A percentile compares a stretch with the other conserved stretches of the same genome.
Evolutionary conservation across 148 eudicot species (phyloP).

Genomic region (Chenopodium berlandieri): DNA sequence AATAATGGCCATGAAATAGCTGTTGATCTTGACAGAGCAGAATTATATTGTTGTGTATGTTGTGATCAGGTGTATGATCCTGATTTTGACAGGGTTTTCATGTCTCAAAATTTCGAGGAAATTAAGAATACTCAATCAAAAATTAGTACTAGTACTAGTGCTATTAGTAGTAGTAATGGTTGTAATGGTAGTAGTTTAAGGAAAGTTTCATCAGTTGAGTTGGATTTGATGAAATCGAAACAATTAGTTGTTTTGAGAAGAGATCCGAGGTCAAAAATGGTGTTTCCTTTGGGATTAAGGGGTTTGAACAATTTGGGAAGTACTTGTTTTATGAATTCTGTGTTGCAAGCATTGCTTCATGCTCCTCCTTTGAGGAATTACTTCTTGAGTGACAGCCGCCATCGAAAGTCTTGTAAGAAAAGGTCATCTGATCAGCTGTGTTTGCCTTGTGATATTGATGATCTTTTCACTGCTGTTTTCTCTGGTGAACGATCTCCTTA

Average conservation of each 20-base stretch:
- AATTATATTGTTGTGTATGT: conserved; percentile 52
- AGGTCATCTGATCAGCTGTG: conserved; percentile 44
- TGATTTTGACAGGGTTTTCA: conserved; percentile 54
- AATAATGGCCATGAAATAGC: conserved; percentile 47
- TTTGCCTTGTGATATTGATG: conserved; percentile 69
- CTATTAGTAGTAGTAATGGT: neutral
- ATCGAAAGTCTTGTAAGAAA: conserved; percentile 45
- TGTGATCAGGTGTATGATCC: conserved; percentile 72
- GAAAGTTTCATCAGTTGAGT: conserved; percentile 23
- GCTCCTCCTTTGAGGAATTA: conserved; percentile 64
- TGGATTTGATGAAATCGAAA: conserved; percentile 32
- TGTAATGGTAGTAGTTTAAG: conserved; percentile 7
- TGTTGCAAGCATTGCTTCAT: conserved; percentile 66
- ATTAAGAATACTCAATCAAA: conserved; percentile 1
- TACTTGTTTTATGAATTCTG: conserved; percentile 76
- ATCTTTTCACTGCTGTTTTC: conserved; percentile 52
- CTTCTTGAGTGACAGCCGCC: conserved; percentile 57
- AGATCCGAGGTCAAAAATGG: conserved; percentile 38
- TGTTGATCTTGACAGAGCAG: conserved; percentile 58
- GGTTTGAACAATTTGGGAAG: conserved; percentile 68
- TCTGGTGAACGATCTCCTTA: conserved; percentile 59
- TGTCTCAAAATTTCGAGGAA: conserved; percentile 33
- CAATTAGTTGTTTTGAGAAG: conserved; percentile 24
- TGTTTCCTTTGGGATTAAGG: conserved; percentile 55
- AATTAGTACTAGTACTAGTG: neutral